Percentiles rank a stretch among this genome's conserved stretches.
Conservation (phyloP, 352 stramenopile species). For the Peronospora farinosa region DNA sequence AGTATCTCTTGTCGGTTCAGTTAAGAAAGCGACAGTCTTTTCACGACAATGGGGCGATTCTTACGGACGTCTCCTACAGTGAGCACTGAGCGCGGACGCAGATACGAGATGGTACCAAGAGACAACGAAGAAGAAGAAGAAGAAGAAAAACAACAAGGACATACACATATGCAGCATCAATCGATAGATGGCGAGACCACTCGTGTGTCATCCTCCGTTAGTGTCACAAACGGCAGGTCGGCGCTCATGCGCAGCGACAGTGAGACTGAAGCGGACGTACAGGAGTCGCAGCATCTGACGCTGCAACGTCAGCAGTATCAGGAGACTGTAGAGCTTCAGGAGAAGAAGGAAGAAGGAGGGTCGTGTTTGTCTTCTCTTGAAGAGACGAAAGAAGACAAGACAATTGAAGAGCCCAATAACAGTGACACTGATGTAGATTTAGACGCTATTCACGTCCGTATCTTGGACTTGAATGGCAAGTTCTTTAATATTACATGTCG, state of each 20-base stretch:
- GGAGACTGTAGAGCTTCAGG: slow-evolving; percentile 8
- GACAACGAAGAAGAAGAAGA: slow-evolving; percentile 30
- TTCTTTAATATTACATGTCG: slow-evolving; percentile 70
- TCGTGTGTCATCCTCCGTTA: slow-evolving; percentile 4
- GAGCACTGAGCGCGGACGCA: slow-evolving; percentile 34
- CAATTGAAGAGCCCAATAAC: neutral
- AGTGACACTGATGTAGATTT: slow-evolving; percentile 15
- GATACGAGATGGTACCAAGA: slow-evolving; percentile 51
- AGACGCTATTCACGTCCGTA: slow-evolving; percentile 55
- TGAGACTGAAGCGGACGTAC: slow-evolving; percentile 18
- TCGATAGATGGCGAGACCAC: slow-evolving; percentile 1
- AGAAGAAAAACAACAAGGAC: slow-evolving; percentile 24
- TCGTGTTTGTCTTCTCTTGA: slow-evolving; percentile 1
- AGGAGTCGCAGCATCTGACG: slow-evolving; percentile 18
- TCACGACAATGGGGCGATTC: slow-evolving; percentile 73
- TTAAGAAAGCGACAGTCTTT: no score
- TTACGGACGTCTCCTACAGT: slow-evolving; percentile 33
- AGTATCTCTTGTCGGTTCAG: slow-evolving; percentile 9
- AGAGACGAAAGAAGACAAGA: slow-evolving; percentile 12
- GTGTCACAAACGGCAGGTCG: slow-evolving; percentile 13
- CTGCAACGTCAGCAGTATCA: slow-evolving; percentile 22
- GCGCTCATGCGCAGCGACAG: slow-evolving; percentile 32
- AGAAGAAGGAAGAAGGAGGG: neutral
- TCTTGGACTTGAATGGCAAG: slow-evolving; percentile 82
- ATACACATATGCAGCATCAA: slow-evolving; percentile 1